Evolutionary conservation across 2,329 filamentous ascomycete genomes (phyloP).

Genomic region (Neoascochyta sp.): DNA sequence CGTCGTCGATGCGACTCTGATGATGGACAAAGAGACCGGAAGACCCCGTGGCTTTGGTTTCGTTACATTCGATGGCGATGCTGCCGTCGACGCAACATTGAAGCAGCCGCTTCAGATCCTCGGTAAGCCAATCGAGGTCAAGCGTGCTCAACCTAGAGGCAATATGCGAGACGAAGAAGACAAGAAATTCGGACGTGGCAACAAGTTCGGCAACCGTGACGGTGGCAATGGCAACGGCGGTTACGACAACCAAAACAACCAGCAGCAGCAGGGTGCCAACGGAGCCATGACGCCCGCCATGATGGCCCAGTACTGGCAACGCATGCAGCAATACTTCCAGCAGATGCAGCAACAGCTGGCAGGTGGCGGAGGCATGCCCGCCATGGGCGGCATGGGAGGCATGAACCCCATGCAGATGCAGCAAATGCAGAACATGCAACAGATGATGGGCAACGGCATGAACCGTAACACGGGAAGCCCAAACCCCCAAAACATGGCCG

Average conservation of each 20-base stretch:
- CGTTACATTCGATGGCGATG: constrained; percentile 95
- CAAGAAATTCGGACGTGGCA: constrained; percentile 38
- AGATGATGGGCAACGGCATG: constrained; percentile 32
- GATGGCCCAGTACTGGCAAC: constrained; percentile 98
- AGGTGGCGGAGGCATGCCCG: constrained; percentile 37
- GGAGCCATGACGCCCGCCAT: constrained; percentile 84
- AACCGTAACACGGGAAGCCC: constrained; percentile 32
- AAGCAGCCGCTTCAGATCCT: constrained; percentile 83
- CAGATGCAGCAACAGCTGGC: constrained; percentile 94
- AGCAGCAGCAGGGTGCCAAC: constrained; percentile 41
- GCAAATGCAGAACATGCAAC: constrained; percentile 39
- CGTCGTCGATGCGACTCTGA: constrained; percentile 93
- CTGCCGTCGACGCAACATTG: constrained; percentile 88
- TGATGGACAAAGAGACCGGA: constrained; percentile 99
- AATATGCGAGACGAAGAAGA: constrained; percentile 87
- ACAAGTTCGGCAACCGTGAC: constrained; percentile 39
- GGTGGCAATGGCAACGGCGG: constrained; percentile 28
- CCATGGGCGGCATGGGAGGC: constrained; percentile 49
- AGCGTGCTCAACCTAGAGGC: constrained; percentile 92
- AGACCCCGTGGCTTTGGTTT: constrained; percentile 94
- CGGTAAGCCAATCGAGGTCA: constrained; percentile 95
- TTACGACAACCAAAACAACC: constrained; percentile 47
- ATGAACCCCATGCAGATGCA: constrained; percentile 59
- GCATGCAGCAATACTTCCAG: constrained; percentile 95
- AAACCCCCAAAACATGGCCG: constrained; percentile 33